These are phyloP conservation scores for Pontederia paniculata DNA, from an alignment of 176 grass and related monocot genomes.

Conservation along the genomic window DNA sequence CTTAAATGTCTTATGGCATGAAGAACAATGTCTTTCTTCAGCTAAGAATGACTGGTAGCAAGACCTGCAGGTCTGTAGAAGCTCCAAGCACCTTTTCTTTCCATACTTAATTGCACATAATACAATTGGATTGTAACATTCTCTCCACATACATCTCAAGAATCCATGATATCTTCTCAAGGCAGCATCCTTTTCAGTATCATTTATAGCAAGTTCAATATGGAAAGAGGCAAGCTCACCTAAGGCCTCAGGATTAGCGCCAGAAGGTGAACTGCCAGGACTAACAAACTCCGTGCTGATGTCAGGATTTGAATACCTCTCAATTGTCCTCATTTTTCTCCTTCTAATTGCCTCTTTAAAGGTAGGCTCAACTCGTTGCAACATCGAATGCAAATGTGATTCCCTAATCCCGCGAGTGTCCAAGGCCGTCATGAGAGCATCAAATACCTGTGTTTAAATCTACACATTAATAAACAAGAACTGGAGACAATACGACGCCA, in stretches of 20 bases:
- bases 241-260: conserved; percentile 42
- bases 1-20: conserved; percentile 74
- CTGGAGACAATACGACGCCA: not conserved
- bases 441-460: conserved; percentile 51
- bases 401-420: conserved; percentile 83
- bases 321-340: conserved; percentile 29
- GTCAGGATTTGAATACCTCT: conserved; percentile 41
- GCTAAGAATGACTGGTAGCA: conserved; percentile 59
- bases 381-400: conserved; percentile 77
- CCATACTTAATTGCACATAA: conserved; percentile 45
- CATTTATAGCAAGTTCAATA: conserved; percentile 56
- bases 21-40: conserved; percentile 75
- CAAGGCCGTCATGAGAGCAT: conserved; percentile 56
- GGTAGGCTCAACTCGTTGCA: conserved; percentile 71
- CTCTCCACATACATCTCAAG: conserved; percentile 76
- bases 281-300: conserved; percentile 46
- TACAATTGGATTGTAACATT: conserved; percentile 33
- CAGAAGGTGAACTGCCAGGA: conserved; percentile 57
- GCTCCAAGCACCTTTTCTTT: conserved; percentile 50
- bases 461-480: not conserved
- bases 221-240: conserved; percentile 51
- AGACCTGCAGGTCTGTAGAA: conserved; percentile 45
- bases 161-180: conserved; percentile 47
- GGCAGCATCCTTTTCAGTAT: conserved; percentile 52
- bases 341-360: conserved; percentile 71